A percentile compares a stretch with the other conserved stretches of the same genome.
These are phyloP conservation scores for Microdochium nivale DNA, from an alignment of 2,329 filamentous ascomycete species.

Conservation along the genomic window DNA sequence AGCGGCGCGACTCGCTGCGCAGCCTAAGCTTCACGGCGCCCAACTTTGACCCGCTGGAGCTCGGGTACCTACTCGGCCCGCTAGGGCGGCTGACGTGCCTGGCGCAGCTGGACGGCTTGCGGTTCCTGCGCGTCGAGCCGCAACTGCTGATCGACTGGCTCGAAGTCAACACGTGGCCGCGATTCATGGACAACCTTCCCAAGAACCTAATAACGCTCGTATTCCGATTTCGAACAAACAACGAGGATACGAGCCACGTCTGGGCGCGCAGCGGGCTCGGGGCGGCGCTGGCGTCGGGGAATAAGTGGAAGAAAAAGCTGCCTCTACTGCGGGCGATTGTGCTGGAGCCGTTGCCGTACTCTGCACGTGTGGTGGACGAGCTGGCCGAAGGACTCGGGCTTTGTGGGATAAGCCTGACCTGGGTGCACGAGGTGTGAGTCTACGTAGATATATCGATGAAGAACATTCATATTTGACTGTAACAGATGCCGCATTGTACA, in stretches of 20 bases:
- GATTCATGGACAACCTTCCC: background rate
- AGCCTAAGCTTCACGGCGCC: background rate
- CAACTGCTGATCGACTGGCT: background rate
- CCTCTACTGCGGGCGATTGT: background rate
- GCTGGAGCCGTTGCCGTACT: background rate
- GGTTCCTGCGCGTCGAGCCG: background rate
- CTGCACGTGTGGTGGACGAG: background rate
- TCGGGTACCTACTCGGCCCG: background rate
- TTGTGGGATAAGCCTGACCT: background rate
- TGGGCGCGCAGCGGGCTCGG: background rate
- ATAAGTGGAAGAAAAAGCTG: background rate
- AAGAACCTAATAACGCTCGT: background rate
- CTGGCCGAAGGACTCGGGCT: background rate
- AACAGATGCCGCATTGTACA: too few species aligned
- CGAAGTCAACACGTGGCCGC: background rate
- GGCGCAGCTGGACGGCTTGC: background rate
- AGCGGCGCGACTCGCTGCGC: background rate
- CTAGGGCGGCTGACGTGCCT: background rate
- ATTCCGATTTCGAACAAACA: background rate
- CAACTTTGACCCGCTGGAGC: background rate
- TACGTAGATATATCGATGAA: background rate
- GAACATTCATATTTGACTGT: too few species aligned
- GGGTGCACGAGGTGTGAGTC: background rate
- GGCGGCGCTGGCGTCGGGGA: background rate
- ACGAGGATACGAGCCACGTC: background rate